Base-by-base conservation (phyloP, 257 asterid genomes). In the Galeopsis tetrahit region DNA sequence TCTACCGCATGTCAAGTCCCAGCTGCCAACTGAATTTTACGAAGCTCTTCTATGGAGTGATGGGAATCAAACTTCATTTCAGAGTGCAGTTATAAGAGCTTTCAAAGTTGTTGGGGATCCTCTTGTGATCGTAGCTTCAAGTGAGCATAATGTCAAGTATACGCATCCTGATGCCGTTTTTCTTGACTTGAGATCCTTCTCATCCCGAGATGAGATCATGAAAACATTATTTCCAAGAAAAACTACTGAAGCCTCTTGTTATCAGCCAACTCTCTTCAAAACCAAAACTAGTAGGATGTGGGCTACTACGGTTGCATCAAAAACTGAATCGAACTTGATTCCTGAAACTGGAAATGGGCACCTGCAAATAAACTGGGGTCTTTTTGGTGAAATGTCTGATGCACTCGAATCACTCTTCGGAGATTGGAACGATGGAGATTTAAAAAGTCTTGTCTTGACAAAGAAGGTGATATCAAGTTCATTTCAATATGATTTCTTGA, bases 91-190 rank as follows among this genome's bases (percentile, higher is more conserved):
- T 63, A 83, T 84, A 3, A 78, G 55, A 70, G 96, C 90, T 2
- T 81, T 86, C 69, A 71, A 75, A 66, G 60, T 34, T 33, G 53
- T 81, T 6, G 82, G 78, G 21, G 84, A 85, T 76, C 94, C 90
- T 38, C 38, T 84, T 34, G 79, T 87, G 35, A 62, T 81, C 63
- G 82, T 86, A 5, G 71, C 56, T 56, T 7, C 64, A 55, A 44
- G 71, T 13, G 76, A 72, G 34, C 36, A 48, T 38, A 5, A 33
- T 5, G 44, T 11, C 28, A 13, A 42, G 2, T 33, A 65, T 51
- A 11, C 7, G 5, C 69, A 72, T 61, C 80, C 91, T 2, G 79
- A 78, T 66, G 86, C 86, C 13, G 43, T 82, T 74, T 71, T 61
- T 21, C 68, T 90, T 10, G 82, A 79, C 64, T 62, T 80, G 78